These are phyloP conservation scores for Clavispora carvajalis DNA, from an alignment of 805 yeast species.

Conservation along the genomic window DNA sequence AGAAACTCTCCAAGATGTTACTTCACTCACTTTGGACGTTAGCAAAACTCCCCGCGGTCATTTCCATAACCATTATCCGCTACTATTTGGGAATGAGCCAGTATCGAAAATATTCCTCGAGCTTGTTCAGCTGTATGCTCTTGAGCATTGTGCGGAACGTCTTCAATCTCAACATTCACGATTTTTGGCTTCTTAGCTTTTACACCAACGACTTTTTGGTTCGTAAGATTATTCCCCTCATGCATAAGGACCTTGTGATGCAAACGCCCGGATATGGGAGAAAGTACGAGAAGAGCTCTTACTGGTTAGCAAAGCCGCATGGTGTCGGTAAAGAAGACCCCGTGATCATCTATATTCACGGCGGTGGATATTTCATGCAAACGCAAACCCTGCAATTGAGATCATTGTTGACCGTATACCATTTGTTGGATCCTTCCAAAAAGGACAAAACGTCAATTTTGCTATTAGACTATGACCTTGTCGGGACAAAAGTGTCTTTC, in stretches of 20 bases:
- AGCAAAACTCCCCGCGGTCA: slow-evolving; percentile 9
- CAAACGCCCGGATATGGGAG: slow-evolving; percentile 27
- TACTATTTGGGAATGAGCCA: slow-evolving; percentile 14
- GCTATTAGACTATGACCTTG: slow-evolving; percentile 28
- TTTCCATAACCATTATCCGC: slow-evolving; percentile 10
- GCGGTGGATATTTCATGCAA: slow-evolving; percentile 36
- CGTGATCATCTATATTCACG: slow-evolving; percentile 31
- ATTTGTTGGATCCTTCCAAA: slow-evolving; percentile 21
- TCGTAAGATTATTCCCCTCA: slow-evolving; percentile 7
- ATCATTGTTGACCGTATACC: slow-evolving; percentile 23
- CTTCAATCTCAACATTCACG: slow-evolving; percentile 10
- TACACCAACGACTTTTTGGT: slow-evolving; percentile 12
- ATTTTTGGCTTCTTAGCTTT: slow-evolving; percentile 9
- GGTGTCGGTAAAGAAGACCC: slow-evolving; percentile 22
- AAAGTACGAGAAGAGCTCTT: slow-evolving; percentile 23
- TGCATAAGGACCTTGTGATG: slow-evolving; percentile 5
- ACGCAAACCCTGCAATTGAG: slow-evolving; percentile 27
- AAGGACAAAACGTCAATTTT: slow-evolving; percentile 20
- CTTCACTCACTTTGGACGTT: not conserved
- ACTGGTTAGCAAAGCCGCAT: slow-evolving; percentile 31
- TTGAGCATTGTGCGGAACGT: slow-evolving; percentile 10
- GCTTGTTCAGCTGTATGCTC: slow-evolving; percentile 10
- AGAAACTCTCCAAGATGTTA: no score
- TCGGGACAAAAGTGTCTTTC: slow-evolving; percentile 23
- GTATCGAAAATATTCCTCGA: slow-evolving; percentile 11